These are phyloP conservation scores for Yamadazyma membranifaciens DNA, from an alignment of 1,139 yeast genomes.

Conservation along the genomic window DNA sequence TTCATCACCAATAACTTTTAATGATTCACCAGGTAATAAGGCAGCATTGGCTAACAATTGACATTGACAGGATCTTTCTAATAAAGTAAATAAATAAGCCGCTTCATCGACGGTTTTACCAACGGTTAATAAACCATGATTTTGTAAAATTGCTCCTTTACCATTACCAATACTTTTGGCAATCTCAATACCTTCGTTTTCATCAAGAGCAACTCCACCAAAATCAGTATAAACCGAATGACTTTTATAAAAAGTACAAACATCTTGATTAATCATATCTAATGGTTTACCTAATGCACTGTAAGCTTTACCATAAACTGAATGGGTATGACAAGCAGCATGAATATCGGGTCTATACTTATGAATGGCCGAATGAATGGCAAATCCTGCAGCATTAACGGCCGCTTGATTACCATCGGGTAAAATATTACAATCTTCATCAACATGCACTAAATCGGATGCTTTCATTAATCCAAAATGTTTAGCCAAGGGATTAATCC, in stretches of 20 bases:
- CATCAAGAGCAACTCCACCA: constrained; percentile 79
- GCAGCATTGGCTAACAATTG: constrained; percentile 64
- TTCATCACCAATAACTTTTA: constrained; percentile 51
- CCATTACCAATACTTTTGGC: constrained; percentile 67
- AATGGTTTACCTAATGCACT: constrained; percentile 68
- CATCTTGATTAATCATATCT: constrained; percentile 82
- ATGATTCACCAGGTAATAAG: constrained; percentile 30
- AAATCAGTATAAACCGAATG: constrained; percentile 68
- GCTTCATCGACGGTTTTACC: constrained; percentile 84
- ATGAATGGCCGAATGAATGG: constrained; percentile 76
- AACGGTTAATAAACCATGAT: constrained; percentile 77
- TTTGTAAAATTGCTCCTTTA: constrained; percentile 66
- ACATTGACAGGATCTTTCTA: constrained; percentile 71
- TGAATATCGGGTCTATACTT: constrained; percentile 74
- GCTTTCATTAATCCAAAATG: constrained; percentile 72
- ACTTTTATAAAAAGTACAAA: constrained; percentile 61
- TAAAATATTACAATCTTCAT: constrained; percentile 65
- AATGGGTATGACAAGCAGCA: constrained; percentile 83
- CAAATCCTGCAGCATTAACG: constrained; percentile 78
- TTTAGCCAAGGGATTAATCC: constrained; percentile 76
- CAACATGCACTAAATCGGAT: constrained; percentile 74
- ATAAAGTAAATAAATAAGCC: constrained; percentile 64
- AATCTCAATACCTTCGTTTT: constrained; percentile 66
- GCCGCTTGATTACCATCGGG: constrained; percentile 64
- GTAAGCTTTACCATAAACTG: constrained; percentile 72